Conservation (phyloP, 169 alveolate species). For the Plasmodium knowlesi region DNA sequence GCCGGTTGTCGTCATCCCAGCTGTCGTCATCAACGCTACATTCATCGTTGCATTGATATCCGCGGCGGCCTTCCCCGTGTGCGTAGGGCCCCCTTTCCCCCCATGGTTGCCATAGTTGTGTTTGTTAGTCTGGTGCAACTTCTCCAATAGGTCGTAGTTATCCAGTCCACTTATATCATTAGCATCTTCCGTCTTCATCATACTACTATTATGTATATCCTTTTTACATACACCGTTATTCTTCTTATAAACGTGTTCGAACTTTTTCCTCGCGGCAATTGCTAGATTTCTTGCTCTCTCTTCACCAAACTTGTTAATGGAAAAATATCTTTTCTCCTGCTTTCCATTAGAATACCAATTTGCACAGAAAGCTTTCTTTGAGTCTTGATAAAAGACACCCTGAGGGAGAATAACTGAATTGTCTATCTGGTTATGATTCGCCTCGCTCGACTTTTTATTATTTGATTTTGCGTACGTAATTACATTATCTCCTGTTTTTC, state of each 20-base stretch:
- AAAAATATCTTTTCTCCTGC: constrained; percentile 85
- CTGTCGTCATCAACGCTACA: background rate
- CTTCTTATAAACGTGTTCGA: constrained; percentile 52
- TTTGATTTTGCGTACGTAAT: constrained; percentile 46
- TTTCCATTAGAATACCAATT: constrained; percentile 88
- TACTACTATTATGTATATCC: background rate
- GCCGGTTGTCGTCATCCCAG: too few relatives aligned
- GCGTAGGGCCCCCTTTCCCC: background rate
- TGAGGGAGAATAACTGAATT: constrained; percentile 63
- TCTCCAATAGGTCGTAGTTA: background rate
- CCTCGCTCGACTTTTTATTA: constrained; percentile 24
- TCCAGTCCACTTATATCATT: background rate
- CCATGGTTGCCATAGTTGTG: background rate
- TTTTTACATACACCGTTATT: constrained; percentile 4
- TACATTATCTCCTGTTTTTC: constrained; percentile 1
- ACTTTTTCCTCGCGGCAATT: constrained; percentile 82
- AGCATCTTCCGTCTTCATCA: background rate
- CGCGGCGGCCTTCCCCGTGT: background rate
- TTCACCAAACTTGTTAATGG: constrained; percentile 86
- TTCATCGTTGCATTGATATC: too few relatives aligned
- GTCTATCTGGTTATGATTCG: constrained; percentile 7
- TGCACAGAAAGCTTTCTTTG: constrained; percentile 79
- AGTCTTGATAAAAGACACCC: constrained; percentile 74
- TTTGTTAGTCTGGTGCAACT: background rate
- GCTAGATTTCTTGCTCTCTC: constrained; percentile 86